These are phyloP conservation scores for Paraconiothyrium sp. DNA, from an alignment of 2,329 filamentous ascomycete genomes.

Conservation along the genomic window DNA sequence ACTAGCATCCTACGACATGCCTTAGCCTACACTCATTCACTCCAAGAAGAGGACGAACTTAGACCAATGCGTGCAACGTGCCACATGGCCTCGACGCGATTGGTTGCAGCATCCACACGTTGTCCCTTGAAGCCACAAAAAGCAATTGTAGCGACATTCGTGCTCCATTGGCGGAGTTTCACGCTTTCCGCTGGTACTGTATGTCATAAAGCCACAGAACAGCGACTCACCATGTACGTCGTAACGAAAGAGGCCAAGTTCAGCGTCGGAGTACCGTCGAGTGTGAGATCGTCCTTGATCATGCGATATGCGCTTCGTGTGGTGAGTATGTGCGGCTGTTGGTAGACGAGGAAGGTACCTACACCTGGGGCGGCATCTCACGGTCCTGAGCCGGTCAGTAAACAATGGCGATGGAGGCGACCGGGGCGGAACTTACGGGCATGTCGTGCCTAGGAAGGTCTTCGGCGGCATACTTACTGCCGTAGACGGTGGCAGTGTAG, in stretches of 20 bases:
- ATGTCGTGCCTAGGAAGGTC: constrained; percentile 87
- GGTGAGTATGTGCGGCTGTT: neutral
- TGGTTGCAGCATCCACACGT: neutral
- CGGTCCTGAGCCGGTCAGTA: constrained; percentile 31
- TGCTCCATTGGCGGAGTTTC: constrained; percentile 2
- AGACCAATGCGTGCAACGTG: neutral
- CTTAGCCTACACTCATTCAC: neutral
- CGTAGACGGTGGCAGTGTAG: constrained; percentile 85
- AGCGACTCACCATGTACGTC: constrained; percentile 86
- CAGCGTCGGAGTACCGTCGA: constrained; percentile 72
- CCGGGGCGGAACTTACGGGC: constrained; percentile 67
- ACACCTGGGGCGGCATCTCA: constrained; percentile 88
- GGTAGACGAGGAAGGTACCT: constrained; percentile 14
- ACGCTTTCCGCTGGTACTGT: neutral
- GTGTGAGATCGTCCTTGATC: constrained; percentile 88
- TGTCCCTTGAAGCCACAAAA: neutral
- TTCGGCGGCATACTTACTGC: constrained; percentile 80
- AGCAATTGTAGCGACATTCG: neutral
- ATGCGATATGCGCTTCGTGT: constrained; percentile 79
- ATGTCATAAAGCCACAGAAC: neutral
- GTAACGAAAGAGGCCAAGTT: constrained; percentile 93
- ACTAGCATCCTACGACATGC: neutral
- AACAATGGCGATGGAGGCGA: neutral
- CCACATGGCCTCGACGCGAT: neutral
- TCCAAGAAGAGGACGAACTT: neutral